Base-by-base conservation (phyloP, 2,329 filamentous ascomycete species). In the Zymoseptoria crescenta region DNA sequence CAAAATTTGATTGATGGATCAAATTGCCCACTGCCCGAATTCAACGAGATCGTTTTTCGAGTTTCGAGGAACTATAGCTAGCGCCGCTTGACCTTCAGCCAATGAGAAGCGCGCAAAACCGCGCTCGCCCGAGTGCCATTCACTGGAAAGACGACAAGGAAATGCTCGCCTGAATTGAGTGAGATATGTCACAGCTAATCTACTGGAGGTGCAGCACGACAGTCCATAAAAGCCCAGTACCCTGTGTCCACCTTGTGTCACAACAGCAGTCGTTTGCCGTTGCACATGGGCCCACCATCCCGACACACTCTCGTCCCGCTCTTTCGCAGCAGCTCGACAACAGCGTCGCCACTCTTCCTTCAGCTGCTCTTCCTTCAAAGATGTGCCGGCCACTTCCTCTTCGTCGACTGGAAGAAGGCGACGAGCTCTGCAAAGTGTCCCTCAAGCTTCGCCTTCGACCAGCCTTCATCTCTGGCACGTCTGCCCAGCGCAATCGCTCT, bases 381-480 rank as follows among this genome's bases (percentile, higher is more conserved):
- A 45, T 45, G 35, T 7, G 35, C 35, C n/a, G 35, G 35, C 35
- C 35, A 45, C 10, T 45, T 45, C 13, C 35, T 13, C n/a, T 45
- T 45, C 13, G 13, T n/a, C 35, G 35, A 45, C 13, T n/a, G 10
- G 35, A 16, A 45, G 35, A 45, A 45, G 35, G 35, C 35, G 10
- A 62, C 58, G 41, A 62, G 57, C 7, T 51, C 50, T 16, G 30
- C 29, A 52, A 63, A 59, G 2, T 54, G 54, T 16, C 24, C 28
- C 41, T 28, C 52, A 8, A 63, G 52, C 52, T 61, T 56, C 20
- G 49, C 49, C 20, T 52, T 16, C 19, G 54, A 55, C 61, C 61
- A 61, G 1, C 35, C 48, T 56, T 63, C 59, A 24, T 59, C 49
- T 28, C 61, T 56, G 3, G 61, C 61, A 20, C 61, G 55, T 20